Evolutionary conservation across 805 yeast genomes (phyloP).

Genomic region (Yamadazyma scolyti): DNA sequence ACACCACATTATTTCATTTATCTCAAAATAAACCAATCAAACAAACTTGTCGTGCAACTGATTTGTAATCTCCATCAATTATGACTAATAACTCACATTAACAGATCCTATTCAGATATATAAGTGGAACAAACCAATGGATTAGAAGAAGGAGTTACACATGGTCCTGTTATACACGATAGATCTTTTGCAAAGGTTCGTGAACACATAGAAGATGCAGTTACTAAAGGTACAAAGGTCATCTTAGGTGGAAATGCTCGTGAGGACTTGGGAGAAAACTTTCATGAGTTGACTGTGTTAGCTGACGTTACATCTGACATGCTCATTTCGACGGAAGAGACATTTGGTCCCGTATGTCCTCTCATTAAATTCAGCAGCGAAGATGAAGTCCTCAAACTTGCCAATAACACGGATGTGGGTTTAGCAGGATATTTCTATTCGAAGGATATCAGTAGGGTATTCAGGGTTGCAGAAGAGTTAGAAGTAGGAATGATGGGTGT

Average conservation of each 20-base stretch:
- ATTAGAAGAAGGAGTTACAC: conserved; percentile 53
- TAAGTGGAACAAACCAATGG: conserved; percentile 44
- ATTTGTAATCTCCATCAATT: too few species aligned
- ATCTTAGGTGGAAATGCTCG: conserved; percentile 57
- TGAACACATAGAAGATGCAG: conserved; percentile 64
- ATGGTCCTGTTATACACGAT: conserved; percentile 72
- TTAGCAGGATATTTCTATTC: conserved; percentile 76
- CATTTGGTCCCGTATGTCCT: conserved; percentile 80
- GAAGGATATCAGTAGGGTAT: conserved; percentile 48
- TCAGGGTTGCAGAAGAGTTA: conserved; percentile 62
- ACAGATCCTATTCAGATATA: too few species aligned
- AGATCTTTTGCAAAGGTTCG: conserved; percentile 60
- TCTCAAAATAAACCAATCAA: too few species aligned
- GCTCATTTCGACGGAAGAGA: conserved; percentile 63
- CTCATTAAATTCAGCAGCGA: conserved; percentile 61
- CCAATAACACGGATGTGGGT: conserved; percentile 70
- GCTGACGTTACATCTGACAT: conserved; percentile 57
- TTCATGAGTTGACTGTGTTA: conserved; percentile 66
- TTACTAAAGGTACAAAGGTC: conserved; percentile 59
- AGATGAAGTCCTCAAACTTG: conserved; percentile 57
- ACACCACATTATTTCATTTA: too few species aligned
- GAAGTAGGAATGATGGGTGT: conserved; percentile 82
- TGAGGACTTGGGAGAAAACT: conserved; percentile 55
- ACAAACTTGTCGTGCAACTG: too few species aligned
- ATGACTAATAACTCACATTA: too few species aligned